Conservation (phyloP, 1,284 basidiomycete genomes). For the Psilocybe mexicana region DNA sequence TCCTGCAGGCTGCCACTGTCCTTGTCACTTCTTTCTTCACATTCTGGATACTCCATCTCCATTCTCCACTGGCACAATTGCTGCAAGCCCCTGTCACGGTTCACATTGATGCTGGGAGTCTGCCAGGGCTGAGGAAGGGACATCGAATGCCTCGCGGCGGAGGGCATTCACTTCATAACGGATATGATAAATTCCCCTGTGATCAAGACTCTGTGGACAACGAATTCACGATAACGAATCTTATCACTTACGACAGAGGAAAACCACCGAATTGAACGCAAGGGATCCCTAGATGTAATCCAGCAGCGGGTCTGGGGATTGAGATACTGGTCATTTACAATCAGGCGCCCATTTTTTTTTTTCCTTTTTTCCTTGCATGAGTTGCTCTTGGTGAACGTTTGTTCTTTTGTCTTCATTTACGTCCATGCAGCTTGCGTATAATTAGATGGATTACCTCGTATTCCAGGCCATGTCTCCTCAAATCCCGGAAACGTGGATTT, state of each 20-base stretch:
- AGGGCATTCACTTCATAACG: slow-evolving; percentile 24
- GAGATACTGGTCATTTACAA: slow-evolving; percentile 35
- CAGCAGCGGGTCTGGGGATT: slow-evolving; percentile 24
- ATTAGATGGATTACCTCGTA: slow-evolving; percentile 49
- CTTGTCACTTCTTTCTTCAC: neutral
- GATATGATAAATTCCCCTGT: slow-evolving; percentile 27
- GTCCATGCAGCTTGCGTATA: slow-evolving; percentile 5
- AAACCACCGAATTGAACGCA: slow-evolving; percentile 21
- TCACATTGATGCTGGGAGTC: slow-evolving; percentile 4
- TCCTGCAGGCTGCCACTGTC: neutral
- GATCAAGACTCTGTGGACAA: slow-evolving; percentile 22
- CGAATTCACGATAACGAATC: slow-evolving; percentile 6
- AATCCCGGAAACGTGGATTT: slow-evolving; percentile 37
- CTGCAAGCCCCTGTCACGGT: slow-evolving; percentile 12
- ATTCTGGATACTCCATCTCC: slow-evolving; percentile 14
- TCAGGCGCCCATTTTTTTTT: slow-evolving; percentile 46
- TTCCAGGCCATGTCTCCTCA: slow-evolving; percentile 45
- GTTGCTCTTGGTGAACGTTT: slow-evolving; percentile 26
- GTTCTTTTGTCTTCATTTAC: slow-evolving; percentile 19
- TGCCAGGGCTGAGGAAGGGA: slow-evolving; percentile 6
- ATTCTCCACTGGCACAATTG: slow-evolving; percentile 16
- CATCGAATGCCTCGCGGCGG: slow-evolving; percentile 27
- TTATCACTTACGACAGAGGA: slow-evolving; percentile 21
- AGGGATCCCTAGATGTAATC: slow-evolving; percentile 25
- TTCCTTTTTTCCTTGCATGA: slow-evolving; percentile 4